Conservation (phyloP, 306 rosid species). For the Oemleria cerasiformis region DNA sequence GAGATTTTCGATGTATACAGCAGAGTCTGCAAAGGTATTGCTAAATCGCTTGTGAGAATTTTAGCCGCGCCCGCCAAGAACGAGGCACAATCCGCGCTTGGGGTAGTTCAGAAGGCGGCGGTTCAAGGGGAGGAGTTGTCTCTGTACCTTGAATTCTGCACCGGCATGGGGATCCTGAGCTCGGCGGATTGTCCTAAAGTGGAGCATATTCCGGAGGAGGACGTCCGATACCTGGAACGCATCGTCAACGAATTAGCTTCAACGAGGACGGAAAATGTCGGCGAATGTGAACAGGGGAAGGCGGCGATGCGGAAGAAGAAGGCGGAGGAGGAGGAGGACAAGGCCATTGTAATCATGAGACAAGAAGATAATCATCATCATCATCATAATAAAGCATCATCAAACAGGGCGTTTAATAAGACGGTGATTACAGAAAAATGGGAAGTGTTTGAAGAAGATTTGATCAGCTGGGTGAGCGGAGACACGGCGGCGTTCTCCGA, state of each 20-base stretch:
- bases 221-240: constrained; percentile 48
- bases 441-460: constrained; percentile 72
- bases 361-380: background rate
- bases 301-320: background rate
- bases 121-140: constrained; percentile 48
- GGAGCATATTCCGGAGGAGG: constrained; percentile 50
- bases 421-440: constrained; percentile 77
- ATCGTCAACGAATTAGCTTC: constrained; percentile 40
- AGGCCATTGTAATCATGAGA: constrained; percentile 22
- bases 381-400: constrained; percentile 3
- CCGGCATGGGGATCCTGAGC: constrained; percentile 58
- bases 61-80: constrained; percentile 36
- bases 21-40: constrained; percentile 53
- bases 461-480: constrained; percentile 5
- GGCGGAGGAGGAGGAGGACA: constrained; percentile 6
- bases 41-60: constrained; percentile 42
- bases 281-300: background rate
- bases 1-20: constrained; percentile 66
- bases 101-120: constrained; percentile 49
- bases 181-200: constrained; percentile 58
- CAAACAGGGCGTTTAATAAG: constrained; percentile 27
- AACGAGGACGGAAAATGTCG: background rate
- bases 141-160: constrained; percentile 49
- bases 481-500: constrained; percentile 1
- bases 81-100: constrained; percentile 52